A percentile compares a stretch with the other conserved stretches of the same genome.
Evolutionary conservation across 2,329 filamentous ascomycete species (phyloP).

Genomic region (Ophioceras dolichostomum): DNA sequence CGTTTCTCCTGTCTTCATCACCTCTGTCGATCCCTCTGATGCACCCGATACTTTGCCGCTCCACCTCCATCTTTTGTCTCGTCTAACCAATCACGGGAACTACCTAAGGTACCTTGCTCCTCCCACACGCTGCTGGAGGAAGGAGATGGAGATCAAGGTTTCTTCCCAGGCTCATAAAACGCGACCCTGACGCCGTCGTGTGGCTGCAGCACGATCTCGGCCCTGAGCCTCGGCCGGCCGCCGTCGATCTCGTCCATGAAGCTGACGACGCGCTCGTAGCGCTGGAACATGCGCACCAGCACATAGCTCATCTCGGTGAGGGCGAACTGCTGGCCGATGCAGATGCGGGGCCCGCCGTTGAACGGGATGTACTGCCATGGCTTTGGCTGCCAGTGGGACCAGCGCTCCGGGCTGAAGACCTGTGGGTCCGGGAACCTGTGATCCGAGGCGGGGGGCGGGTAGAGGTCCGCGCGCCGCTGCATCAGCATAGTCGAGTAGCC

Average conservation of each 20-base stretch:
- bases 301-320: conserved; percentile 67
- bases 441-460: conserved; percentile 34
- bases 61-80: no score
- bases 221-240: conserved; percentile 39
- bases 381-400: conserved; percentile 49
- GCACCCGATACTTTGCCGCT: no score
- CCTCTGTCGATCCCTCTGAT: no score
- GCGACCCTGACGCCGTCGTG: conserved; percentile 45
- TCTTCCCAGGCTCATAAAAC: conserved; percentile 34
- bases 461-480: conserved; percentile 57
- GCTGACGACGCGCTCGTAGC: conserved; percentile 51
- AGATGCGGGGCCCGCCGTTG: conserved; percentile 62
- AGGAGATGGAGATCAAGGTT: no score
- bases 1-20: no score
- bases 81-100: no score
- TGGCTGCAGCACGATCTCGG: conserved; percentile 48
- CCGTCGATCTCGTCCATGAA: conserved; percentile 42
- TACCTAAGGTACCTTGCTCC: no score
- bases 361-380: conserved; percentile 66
- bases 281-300: conserved; percentile 59
- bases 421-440: conserved; percentile 28
- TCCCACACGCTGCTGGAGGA: no score
- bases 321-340: conserved; percentile 72
- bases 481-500: conserved; percentile 58
- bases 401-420: conserved; percentile 54